A percentile compares a stretch with the other conserved stretches of the same genome.
These are phyloP conservation scores for Fistulinella prunicolor DNA, from an alignment of 768 basidiomycete genomes.

Conservation along the genomic window DNA sequence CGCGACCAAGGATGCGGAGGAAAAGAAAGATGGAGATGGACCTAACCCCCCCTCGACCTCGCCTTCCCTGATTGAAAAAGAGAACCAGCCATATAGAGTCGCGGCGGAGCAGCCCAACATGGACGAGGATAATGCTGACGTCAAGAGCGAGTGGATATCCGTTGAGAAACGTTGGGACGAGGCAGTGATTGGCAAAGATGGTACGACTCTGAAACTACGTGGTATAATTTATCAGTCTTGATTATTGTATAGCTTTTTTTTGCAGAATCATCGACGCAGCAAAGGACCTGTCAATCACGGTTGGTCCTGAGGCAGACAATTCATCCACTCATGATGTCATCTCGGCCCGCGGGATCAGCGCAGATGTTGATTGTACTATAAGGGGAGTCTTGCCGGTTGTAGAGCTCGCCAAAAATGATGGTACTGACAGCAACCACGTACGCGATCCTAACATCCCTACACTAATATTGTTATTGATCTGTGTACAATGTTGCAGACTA, in stretches of 20 bases:
- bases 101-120: slow-evolving; percentile 73
- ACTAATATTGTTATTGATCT: slow-evolving; percentile 1
- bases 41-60: slow-evolving; percentile 62
- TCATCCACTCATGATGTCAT: slow-evolving; percentile 68
- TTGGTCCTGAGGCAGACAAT: slow-evolving; percentile 69
- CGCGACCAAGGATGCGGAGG: no score
- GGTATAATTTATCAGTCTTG: not conserved
- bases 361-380: slow-evolving; percentile 85
- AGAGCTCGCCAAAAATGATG: slow-evolving; percentile 92
- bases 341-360: slow-evolving; percentile 75
- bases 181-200: slow-evolving; percentile 72
- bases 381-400: slow-evolving; percentile 83
- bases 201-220: slow-evolving; percentile 87
- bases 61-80: slow-evolving; percentile 69
- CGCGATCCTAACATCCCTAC: slow-evolving; percentile 26
- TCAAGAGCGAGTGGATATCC: slow-evolving; percentile 71
- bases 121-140: slow-evolving; percentile 81
- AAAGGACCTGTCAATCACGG: slow-evolving; percentile 79
- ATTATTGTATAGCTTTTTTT: not conserved
- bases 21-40: no score
- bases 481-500: slow-evolving; percentile 45
- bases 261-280: slow-evolving; percentile 89
- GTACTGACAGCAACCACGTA: slow-evolving; percentile 86
- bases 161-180: slow-evolving; percentile 94
- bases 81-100: slow-evolving; percentile 73